Base-by-base conservation (phyloP, 768 basidiomycete genomes). In the Chalciporus sphaerocephalus region DNA sequence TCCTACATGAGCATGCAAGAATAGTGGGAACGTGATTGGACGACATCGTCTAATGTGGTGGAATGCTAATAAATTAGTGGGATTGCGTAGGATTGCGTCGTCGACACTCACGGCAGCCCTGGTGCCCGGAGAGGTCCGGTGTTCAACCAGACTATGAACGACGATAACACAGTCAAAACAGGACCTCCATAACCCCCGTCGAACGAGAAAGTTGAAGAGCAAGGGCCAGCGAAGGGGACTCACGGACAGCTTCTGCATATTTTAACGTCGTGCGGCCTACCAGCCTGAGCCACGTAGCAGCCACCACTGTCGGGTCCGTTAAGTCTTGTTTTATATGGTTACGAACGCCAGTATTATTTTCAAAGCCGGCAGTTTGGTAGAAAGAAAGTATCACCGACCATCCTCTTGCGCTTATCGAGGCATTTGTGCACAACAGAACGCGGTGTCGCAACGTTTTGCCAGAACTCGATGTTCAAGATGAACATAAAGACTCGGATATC, bases 401-500 rank as follows among this genome's bases (percentile, higher is more conserved):
- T 11, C 2, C 18, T 38, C 16, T 15, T n/a, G n/a, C n/a, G n/a
- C n/a, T 22, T 15, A 3, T 36, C 13, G 28, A 37, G 24, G 8
- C 16, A 15, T 21, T 23, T 21, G 22, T 36, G n/a, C 23, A 36
- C 20, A 11, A 17, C 21, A 38, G 13, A 24, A n/a, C 16, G 13
- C 43, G 69, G 68, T 55, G 7, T 40, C 57, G 23, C 59, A 65
- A 39, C 53, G 67, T 5, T 66, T n/a, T n/a, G n/a, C n/a, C n/a
- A 64, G 60, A 65, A 70, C 20, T 44, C 40, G 24, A 36, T 58
- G n/a, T 59, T 65, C 39, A 37, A 54, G 15, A 55, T 70, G 32
- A 75, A 75, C 48, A 56, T 59, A 16, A 58, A 57, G 9, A 68
- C 54, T n/a, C n/a, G 73, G 1, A 55, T 58, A 0, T 55, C 37